A percentile compares a stretch with the other conserved stretches of the same genome.
Conservation (phyloP, 1,284 basidiomycete species). For the Lentinula novae-zelandiae region DNA sequence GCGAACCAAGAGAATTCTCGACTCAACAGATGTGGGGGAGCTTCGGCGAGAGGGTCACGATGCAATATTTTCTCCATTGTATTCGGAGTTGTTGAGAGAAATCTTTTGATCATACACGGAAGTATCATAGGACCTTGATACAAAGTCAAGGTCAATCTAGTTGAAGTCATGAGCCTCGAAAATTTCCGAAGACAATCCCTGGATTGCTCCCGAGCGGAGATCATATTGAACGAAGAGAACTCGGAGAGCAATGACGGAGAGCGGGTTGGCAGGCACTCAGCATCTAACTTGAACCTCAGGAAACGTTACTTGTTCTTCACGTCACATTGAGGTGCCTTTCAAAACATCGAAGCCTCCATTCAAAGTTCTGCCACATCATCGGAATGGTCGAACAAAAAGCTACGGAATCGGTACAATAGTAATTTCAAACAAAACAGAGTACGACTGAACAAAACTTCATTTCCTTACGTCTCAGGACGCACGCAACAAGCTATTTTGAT, state of each 20-base stretch:
- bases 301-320: neutral
- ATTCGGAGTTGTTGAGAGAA: neutral
- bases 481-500: neutral
- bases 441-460: no score
- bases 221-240: neutral
- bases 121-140: neutral
- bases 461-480: no score
- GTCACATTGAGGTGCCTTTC: neutral
- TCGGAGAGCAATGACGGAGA: neutral
- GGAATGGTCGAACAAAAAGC: no score
- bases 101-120: no score
- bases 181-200: neutral
- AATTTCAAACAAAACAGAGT: no score
- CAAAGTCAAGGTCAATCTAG: neutral
- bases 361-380: no score
- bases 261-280: neutral
- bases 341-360: no score
- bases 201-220: neutral
- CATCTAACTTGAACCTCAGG: neutral
- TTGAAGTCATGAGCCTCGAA: neutral
- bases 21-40: neutral
- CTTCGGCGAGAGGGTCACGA: neutral
- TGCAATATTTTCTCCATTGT: neutral
- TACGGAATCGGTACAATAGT: no score
- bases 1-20: neutral